Percentiles rank a stretch among this genome's conserved stretches.
phyloP scores from a whole-genome alignment of 352 stramenopile genomes.

The Phytophthora macrochlamydospora region DNA sequence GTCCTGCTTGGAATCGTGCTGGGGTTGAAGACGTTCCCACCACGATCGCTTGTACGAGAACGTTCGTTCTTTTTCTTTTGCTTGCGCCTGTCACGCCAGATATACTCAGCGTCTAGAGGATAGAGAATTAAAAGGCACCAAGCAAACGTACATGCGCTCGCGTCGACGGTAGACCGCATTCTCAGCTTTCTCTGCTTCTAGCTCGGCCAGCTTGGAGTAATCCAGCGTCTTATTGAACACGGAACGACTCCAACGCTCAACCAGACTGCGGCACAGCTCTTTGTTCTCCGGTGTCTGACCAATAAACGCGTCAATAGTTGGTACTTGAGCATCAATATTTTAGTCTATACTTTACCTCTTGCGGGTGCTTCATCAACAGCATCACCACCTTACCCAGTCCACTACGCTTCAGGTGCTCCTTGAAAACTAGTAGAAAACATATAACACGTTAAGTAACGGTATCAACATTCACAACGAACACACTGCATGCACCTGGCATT shows the following conservation, averaged over 20 bases:
- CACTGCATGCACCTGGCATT: slow-evolving; percentile 57
- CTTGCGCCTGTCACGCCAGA: slow-evolving; percentile 25
- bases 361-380: slow-evolving; percentile 86
- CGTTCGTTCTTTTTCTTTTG: slow-evolving; percentile 53
- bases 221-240: slow-evolving; percentile 91
- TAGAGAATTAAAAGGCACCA: too few relatives aligned
- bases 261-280: slow-evolving; percentile 81
- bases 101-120: too few relatives aligned
- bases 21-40: slow-evolving; percentile 60
- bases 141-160: slow-evolving; percentile 37
- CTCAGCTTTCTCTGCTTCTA: slow-evolving; percentile 87
- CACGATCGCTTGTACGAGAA: slow-evolving; percentile 25
- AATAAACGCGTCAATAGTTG: background rate
- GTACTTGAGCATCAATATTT: slow-evolving; percentile 5
- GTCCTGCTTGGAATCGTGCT: slow-evolving; percentile 43
- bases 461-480: background rate
- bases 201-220: slow-evolving; percentile 84
- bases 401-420: slow-evolving; percentile 89
- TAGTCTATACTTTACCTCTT: slow-evolving; percentile 51
- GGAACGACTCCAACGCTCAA: slow-evolving; percentile 87
- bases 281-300: slow-evolving; percentile 84
- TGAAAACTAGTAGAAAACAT: slow-evolving; percentile 66
- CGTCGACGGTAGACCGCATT: slow-evolving; percentile 74
- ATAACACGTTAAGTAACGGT: too few relatives aligned
- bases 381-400: slow-evolving; percentile 90